phyloP scores from a whole-genome alignment of 176 grass and related monocot genomes.

The Tillandsia leiboldiana region DNA sequence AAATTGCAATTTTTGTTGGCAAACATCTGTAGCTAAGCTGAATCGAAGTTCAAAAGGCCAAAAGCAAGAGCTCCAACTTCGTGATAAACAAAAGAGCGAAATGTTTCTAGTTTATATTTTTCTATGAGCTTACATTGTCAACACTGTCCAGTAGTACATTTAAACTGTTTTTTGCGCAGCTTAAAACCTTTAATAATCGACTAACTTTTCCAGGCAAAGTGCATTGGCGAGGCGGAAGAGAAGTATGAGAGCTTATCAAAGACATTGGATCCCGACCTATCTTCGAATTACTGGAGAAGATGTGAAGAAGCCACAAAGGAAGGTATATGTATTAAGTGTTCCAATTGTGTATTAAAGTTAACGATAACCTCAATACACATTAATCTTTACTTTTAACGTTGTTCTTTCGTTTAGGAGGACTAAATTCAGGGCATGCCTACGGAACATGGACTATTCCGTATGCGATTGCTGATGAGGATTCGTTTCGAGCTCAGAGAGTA shows the following conservation, averaged over 20 bases:
- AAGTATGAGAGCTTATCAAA: constrained; percentile 52
- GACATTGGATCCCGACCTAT: constrained; percentile 53
- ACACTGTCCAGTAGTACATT: not conserved
- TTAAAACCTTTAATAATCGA: not conserved
- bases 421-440: constrained; percentile 45
- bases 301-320: constrained; percentile 89
- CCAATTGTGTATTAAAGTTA: constrained; percentile 12
- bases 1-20: too few relatives aligned
- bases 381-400: not conserved
- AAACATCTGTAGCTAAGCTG: too few relatives aligned
- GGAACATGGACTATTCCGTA: constrained; percentile 84
- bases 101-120: too few relatives aligned
- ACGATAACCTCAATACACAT: constrained; percentile 6
- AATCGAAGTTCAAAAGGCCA: too few relatives aligned
- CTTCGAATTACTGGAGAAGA: constrained; percentile 60
- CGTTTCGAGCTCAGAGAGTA: constrained; percentile 35
- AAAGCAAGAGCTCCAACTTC: too few relatives aligned
- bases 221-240: constrained; percentile 71
- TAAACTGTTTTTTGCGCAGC: not conserved
- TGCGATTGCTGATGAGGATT: constrained; percentile 64
- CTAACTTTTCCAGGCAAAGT: constrained; percentile 38
- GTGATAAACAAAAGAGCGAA: too few relatives aligned
- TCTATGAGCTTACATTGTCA: not conserved
- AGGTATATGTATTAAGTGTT: constrained; percentile 24
- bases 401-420: constrained; percentile 36